Percentiles rank a stretch among this genome's conserved stretches.
phyloP scores from a whole-genome alignment of 306 rosid genomes.

The Calophaca sinica region DNA sequence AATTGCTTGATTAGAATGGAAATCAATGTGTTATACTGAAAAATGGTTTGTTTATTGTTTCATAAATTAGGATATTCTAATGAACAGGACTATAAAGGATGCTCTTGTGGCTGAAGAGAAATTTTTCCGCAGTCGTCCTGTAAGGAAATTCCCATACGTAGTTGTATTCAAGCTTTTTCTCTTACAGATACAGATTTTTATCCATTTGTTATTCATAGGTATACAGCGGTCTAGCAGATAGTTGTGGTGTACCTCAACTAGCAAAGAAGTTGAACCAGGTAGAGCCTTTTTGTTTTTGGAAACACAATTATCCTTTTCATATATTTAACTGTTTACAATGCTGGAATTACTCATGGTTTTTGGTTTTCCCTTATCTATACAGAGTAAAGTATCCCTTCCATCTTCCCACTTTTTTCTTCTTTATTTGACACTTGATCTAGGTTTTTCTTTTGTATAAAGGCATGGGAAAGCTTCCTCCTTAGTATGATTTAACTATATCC shows the following conservation, averaged over 20 bases:
- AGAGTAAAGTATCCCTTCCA: constrained; percentile 11
- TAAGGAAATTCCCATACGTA: constrained; percentile 55
- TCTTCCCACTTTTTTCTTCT: constrained; percentile 25
- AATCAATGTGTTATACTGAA: constrained; percentile 38
- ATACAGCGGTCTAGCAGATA: constrained; percentile 85
- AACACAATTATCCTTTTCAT: background rate
- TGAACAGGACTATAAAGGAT: constrained; percentile 91
- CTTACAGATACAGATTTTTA: constrained; percentile 18
- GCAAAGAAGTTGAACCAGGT: constrained; percentile 99
- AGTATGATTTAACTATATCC: constrained; percentile 7
- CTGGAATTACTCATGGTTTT: background rate
- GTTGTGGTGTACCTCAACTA: constrained; percentile 95
- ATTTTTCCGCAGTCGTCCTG: constrained; percentile 93
- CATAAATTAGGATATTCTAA: constrained; percentile 76
- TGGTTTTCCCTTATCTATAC: background rate
- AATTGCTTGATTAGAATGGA: constrained; percentile 37
- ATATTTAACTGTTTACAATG: constrained; percentile 34
- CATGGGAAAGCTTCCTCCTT: constrained; percentile 24
- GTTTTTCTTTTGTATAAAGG: background rate
- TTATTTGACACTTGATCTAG: constrained; percentile 13
- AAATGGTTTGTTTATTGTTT: constrained; percentile 46
- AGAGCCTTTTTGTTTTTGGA: constrained; percentile 26
- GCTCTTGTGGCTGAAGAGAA: constrained; percentile 92
- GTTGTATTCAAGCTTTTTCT: constrained; percentile 26
- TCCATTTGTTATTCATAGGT: constrained; percentile 61